These are phyloP conservation scores for Flagelloscypha sp. DNA, from an alignment of 768 basidiomycete genomes.

Conservation along the genomic window DNA sequence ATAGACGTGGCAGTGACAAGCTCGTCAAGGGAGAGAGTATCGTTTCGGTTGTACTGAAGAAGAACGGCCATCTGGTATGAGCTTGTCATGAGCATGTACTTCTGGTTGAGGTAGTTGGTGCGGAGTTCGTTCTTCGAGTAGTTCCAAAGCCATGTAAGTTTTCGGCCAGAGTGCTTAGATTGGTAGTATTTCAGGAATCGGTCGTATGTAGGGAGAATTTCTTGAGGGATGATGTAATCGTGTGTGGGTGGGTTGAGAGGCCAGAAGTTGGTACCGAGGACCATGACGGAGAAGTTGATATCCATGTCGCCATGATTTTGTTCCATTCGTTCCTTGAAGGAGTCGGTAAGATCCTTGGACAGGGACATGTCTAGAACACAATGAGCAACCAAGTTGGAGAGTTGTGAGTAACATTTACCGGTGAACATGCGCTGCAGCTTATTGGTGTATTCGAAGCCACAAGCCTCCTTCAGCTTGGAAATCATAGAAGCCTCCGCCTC, in stretches of 20 bases:
- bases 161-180: conserved; percentile 89
- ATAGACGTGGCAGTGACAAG: conserved; percentile 73
- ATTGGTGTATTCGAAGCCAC: conserved; percentile 94
- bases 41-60: conserved; percentile 86
- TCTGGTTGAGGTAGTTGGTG: conserved; percentile 88
- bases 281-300: conserved; percentile 88
- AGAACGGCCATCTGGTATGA: conserved; percentile 95
- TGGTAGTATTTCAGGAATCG: conserved; percentile 92
- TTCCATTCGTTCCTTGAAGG: conserved; percentile 91
- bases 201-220: conserved; percentile 82
- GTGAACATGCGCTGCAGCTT: conserved; percentile 97
- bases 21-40: conserved; percentile 64
- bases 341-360: conserved; percentile 90
- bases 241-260: conserved; percentile 76
- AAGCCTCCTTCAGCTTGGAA: conserved; percentile 91
- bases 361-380: conserved; percentile 72
- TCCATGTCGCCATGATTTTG: conserved; percentile 80
- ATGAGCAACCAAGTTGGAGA: too few relatives aligned
- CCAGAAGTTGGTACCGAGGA: conserved; percentile 96
- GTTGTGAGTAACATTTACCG: too few relatives aligned
- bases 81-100: conserved; percentile 93
- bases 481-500: conserved; percentile 98
- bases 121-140: conserved; percentile 94
- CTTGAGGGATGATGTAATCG: conserved; percentile 83
- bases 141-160: conserved; percentile 98